These are phyloP conservation scores for Abrus pulchellus DNA, from an alignment of 306 rosid genomes.

Conservation along the genomic window DNA sequence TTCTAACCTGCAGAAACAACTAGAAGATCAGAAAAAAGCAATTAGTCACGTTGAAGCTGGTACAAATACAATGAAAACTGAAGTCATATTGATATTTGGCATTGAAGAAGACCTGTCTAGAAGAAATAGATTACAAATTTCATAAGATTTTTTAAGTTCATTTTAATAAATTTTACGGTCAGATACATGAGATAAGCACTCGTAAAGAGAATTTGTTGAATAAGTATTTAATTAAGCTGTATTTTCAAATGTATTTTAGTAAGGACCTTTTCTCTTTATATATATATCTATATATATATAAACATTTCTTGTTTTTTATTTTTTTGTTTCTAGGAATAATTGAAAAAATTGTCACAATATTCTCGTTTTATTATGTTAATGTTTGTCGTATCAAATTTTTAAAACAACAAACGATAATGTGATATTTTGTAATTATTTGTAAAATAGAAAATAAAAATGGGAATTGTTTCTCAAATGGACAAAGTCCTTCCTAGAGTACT, in stretches of 20 bases:
- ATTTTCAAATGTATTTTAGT: no score
- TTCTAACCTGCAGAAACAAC: conserved; percentile 67
- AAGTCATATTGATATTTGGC: no score
- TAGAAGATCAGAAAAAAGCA: conserved; percentile 64
- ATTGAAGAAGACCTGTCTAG: no score
- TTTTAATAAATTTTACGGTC: no score
- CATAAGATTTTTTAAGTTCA: no score
- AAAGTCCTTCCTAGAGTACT: not conserved
- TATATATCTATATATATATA: no score
- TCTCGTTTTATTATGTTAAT: not conserved
- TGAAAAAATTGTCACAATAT: not conserved
- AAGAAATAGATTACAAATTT: no score
- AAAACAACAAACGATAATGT: not conserved
- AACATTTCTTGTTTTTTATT: not conserved
- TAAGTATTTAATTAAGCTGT: no score
- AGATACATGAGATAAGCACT: no score
- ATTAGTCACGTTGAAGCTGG: conserved; percentile 79
- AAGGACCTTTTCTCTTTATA: no score
- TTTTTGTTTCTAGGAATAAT: not conserved
- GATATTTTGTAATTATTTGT: not conserved
- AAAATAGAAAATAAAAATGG: not conserved
- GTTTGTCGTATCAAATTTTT: not conserved
- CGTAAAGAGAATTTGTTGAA: no score
- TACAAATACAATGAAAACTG: conserved; percentile 54
- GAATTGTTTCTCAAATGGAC: not conserved